Evolutionary conservation across 2,329 filamentous ascomycete species (phyloP).

Genomic region (Trichophyton rubrum): DNA sequence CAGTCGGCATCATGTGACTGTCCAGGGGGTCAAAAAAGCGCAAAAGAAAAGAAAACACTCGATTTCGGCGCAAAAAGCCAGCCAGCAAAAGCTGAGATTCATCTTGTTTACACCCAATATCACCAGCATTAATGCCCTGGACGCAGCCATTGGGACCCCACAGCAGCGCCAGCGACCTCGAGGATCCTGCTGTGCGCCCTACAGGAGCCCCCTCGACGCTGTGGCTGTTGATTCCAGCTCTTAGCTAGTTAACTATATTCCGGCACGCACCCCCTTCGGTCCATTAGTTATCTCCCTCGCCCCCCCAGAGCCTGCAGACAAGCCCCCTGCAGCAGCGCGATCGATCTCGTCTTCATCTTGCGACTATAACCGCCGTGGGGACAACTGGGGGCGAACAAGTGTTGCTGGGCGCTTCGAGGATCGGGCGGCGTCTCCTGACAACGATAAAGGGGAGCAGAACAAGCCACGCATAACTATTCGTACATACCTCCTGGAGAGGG

Average conservation of each 20-base stretch:
- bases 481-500: constrained; percentile 1
- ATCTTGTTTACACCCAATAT: no score
- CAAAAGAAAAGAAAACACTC: no score
- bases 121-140: not conserved
- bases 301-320: not conserved
- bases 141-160: not conserved
- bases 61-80: not conserved
- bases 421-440: no score
- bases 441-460: not conserved
- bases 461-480: not conserved
- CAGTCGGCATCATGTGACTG: no score
- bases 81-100: not conserved
- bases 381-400: no score
- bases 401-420: not conserved
- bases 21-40: no score
- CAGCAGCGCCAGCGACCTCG: not conserved
- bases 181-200: not conserved
- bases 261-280: no score
- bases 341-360: not conserved
- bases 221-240: not conserved
- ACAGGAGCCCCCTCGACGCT: not conserved
- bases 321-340: not conserved
- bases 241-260: no score
- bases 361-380: not conserved
- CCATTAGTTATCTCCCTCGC: not conserved